A percentile compares a stretch with the other conserved stretches of the same genome.
phyloP scores from a whole-genome alignment of 2,329 filamentous ascomycete species.

The Ceratocystis harringtonii region DNA sequence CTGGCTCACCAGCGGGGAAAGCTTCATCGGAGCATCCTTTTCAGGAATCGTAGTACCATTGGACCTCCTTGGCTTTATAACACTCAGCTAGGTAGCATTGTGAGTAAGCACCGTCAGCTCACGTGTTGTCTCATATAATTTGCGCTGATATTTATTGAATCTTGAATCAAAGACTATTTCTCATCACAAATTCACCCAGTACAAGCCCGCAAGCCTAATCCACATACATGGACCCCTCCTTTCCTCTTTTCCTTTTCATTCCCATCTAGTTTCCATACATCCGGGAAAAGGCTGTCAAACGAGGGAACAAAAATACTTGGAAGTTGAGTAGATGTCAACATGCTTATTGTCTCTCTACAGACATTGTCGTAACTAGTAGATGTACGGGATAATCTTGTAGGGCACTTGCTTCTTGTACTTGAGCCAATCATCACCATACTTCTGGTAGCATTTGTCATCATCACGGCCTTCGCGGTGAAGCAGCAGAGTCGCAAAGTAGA shows the following conservation, averaged over 20 bases:
- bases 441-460: conserved; percentile 76
- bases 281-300: too few relatives aligned
- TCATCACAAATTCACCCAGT: neutral
- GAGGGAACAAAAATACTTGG: neutral
- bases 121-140: neutral
- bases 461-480: conserved; percentile 77
- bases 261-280: neutral
- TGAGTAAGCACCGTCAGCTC: neutral
- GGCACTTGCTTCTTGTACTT: conserved; percentile 70
- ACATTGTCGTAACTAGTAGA: conserved; percentile 45
- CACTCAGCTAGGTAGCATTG: neutral
- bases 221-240: too few relatives aligned
- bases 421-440: conserved; percentile 89
- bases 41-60: neutral
- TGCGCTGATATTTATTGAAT: neutral
- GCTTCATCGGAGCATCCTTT: neutral
- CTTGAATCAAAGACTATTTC: neutral
- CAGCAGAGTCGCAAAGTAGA: conserved; percentile 79
- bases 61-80: neutral
- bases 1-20: neutral
- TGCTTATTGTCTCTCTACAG: neutral
- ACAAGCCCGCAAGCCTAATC: neutral
- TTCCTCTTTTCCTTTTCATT: neutral
- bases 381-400: conserved; percentile 67
- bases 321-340: neutral